Conservation (phyloP, 2,329 filamentous ascomycete species). For the Fusarium pseudocircinatum region DNA sequence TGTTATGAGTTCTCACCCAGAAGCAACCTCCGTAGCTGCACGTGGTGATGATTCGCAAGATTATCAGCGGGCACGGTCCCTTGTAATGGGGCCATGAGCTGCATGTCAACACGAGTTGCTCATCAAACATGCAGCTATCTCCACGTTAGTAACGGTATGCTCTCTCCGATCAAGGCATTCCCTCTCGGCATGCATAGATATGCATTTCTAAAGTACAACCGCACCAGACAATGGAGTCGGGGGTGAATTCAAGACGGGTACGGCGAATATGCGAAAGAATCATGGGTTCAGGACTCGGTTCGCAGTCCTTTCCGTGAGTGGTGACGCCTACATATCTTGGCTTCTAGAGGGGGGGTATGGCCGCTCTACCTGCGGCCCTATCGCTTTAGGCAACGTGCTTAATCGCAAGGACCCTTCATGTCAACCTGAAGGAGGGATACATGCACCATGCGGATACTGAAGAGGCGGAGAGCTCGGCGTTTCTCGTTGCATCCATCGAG, state of each 20-base stretch:
- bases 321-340: conserved; percentile 6
- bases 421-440: background rate
- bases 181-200: conserved; percentile 20
- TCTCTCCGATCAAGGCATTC: conserved; percentile 6
- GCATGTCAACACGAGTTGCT: conserved; percentile 34
- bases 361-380: conserved; percentile 1
- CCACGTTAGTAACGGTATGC: conserved; percentile 20
- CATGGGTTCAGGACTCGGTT: background rate
- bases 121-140: conserved; percentile 32
- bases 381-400: conserved; percentile 1
- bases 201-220: conserved; percentile 9
- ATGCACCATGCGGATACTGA: background rate
- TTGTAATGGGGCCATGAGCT: conserved; percentile 24
- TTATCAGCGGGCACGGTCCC: conserved; percentile 21
- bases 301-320: conserved; percentile 7
- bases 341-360: background rate
- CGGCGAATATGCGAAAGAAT: background rate
- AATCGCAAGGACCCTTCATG: conserved; percentile 5
- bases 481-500: background rate
- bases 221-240: background rate
- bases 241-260: background rate
- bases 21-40: conserved; percentile 15
- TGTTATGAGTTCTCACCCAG: conserved; percentile 8
- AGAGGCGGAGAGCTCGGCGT: background rate
- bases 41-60: conserved; percentile 25